Evolutionary conservation across 148 eudicot species (phyloP).

Genomic region (Tetragonia tetragonoides): DNA sequence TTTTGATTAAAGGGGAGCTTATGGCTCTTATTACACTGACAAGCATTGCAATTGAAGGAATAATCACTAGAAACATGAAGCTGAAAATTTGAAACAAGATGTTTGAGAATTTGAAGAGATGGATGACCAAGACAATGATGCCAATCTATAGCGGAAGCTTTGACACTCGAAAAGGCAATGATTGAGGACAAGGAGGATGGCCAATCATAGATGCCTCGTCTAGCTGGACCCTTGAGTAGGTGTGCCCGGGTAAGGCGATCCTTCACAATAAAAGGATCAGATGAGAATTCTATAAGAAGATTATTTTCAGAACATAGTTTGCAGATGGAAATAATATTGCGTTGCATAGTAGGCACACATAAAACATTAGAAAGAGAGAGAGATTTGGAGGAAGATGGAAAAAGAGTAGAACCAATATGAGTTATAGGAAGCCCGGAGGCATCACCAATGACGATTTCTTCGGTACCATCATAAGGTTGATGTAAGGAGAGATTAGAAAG

Average conservation of each 20-base stretch:
- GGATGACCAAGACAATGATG: background rate
- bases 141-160: background rate
- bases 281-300: background rate
- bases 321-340: background rate
- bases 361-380: background rate
- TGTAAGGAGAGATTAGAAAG: too few species aligned
- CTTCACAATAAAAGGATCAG: background rate
- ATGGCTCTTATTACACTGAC: too few species aligned
- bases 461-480: background rate
- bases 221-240: background rate
- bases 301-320: background rate
- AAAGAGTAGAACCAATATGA: background rate
- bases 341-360: background rate
- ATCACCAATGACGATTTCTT: background rate
- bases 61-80: background rate
- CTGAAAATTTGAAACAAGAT: background rate
- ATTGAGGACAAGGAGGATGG: background rate
- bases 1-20: too few species aligned
- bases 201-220: background rate
- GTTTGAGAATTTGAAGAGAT: background rate
- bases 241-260: background rate
- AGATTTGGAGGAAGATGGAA: background rate
- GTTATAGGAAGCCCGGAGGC: background rate
- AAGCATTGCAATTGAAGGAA: too few species aligned
- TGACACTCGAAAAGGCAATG: background rate